Base-by-base conservation (phyloP, 192 early-diverging fungal species). In the Podila minutissima region DNA sequence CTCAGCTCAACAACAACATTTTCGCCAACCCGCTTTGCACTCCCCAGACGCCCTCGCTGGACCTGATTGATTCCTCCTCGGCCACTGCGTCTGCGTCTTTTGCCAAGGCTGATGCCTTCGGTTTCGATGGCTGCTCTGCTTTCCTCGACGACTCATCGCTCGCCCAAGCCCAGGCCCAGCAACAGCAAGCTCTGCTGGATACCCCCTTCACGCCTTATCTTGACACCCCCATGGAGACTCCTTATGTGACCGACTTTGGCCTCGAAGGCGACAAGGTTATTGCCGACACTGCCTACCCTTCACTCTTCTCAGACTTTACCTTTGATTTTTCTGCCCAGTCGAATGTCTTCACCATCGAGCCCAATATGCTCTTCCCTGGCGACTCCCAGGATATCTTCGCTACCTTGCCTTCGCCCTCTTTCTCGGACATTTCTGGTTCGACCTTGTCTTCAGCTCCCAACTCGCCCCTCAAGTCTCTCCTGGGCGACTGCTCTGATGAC, bases 121-220 rank as follows among this genome's bases (percentile, higher is more conserved):
- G 77, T 46, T 81, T 81, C 31, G 77, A 81, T 58, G 59, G 67
- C 67, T 76, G 74, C 63, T n/a, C 67, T 20, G 66, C 71, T 35
- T 68, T 73, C 49, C 48, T 72, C 22, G 70, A 79, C 31, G 74
- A 76, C 58, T 50, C 67, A 20, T 46, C 41, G 13, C 41, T 46
- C 13, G 41, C 66, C 24, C 20, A 59, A 51, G 28, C 67, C 51
- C 62, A 70, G 29, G 59, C 28, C 59, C 11, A 19, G 59, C 53
- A 55, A 26, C 53, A 55, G 53, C 53, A 72, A 50, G 48, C 70
- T 19, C 51, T 79, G 24, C 28, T 81, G 13, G 71, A 81, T 48
- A 72, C 76, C 12, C 76, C 76, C 31, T 79, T 67, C 69, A 69
- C 71, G 10, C 57, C 77, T 13, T 72, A 69, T 33, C n/a, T 81